Base-by-base conservation (phyloP, 2,329 filamentous ascomycete genomes). In the Knoxdaviesia proteae region DNA sequence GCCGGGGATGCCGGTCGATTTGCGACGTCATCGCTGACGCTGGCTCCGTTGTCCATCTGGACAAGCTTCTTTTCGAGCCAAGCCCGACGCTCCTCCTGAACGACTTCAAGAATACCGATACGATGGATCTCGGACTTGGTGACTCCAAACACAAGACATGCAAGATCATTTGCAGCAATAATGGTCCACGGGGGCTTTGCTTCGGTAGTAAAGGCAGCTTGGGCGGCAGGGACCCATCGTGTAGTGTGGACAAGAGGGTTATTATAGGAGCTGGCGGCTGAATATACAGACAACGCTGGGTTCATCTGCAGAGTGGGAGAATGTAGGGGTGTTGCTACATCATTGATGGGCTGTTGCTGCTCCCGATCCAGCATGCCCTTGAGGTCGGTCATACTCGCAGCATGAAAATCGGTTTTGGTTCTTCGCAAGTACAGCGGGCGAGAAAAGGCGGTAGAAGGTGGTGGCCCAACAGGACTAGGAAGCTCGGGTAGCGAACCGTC, bases 131-230 rank as follows among this genome's bases (percentile, higher is more conserved):
- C 61, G 38, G 60, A 62, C 50, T 71, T 71, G 1, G 63, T 61
- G 1, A 67, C 65, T 8, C 54, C 68, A 4, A 68, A 98, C n/a
- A 96, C 80, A 38, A 98, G 67, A 59, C 90, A 98, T 11, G 90
- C 90, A 40, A 98, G 67, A 56, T 98, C 90, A 55, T 98, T 98
- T 41, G 90, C 90, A 3, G 90, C 84, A 42, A 94, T 72, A 46
- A 98, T 94, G 1, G 88, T 98, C 82, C 86, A 98, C 3, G 88
- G 90, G 6, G 84, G 73, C 48, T 80, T 77, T 9, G 82, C 71
- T 58, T 93, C 84, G n/a, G 90, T 98, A 6, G 88, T 92, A 56
- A 98, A 98, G 45, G 98, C 94, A 42, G 90, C 90, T 58, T 98
- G 90, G 5, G 88, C 83, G 37, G 84, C 83, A 6, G 86, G 86